Conservation (phyloP, 371 early-diverging fungal genomes). For the Mucor ambiguus region DNA sequence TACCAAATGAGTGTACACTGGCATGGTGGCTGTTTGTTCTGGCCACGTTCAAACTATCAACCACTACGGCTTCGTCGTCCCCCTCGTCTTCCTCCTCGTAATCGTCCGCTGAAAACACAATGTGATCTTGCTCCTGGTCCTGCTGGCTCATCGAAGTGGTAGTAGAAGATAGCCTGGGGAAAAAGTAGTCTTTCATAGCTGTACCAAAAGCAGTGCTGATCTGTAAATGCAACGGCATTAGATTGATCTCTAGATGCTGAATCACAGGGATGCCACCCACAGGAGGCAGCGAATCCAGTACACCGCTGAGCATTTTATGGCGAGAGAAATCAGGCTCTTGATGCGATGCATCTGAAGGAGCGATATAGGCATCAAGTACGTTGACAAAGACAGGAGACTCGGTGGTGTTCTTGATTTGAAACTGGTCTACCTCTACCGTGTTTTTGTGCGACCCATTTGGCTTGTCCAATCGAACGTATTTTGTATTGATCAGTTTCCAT, state of each 20-base stretch:
- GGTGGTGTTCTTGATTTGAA: conserved; percentile 69
- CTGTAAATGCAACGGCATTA: conserved; percentile 79
- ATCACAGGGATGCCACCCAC: conserved; percentile 88
- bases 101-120: background rate
- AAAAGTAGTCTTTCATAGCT: conserved; percentile 75
- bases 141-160: background rate
- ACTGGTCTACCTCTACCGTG: conserved; percentile 74
- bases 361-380: conserved; percentile 12
- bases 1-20: background rate
- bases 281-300: conserved; percentile 75
- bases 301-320: conserved; percentile 80
- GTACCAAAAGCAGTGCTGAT: conserved; percentile 81
- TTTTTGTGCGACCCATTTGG: conserved; percentile 67
- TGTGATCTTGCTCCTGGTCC: background rate
- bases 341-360: background rate
- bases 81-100: background rate
- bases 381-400: conserved; percentile 53
- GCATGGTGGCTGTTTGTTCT: conserved; percentile 1
- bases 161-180: conserved; percentile 43
- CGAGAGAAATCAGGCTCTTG: conserved; percentile 60
- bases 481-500: conserved; percentile 54
- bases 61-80: background rate
- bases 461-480: conserved; percentile 54
- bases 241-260: conserved; percentile 83
- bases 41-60: background rate